Conservation (phyloP, 805 yeast genomes). For the Isabelozyma gotoi region DNA sequence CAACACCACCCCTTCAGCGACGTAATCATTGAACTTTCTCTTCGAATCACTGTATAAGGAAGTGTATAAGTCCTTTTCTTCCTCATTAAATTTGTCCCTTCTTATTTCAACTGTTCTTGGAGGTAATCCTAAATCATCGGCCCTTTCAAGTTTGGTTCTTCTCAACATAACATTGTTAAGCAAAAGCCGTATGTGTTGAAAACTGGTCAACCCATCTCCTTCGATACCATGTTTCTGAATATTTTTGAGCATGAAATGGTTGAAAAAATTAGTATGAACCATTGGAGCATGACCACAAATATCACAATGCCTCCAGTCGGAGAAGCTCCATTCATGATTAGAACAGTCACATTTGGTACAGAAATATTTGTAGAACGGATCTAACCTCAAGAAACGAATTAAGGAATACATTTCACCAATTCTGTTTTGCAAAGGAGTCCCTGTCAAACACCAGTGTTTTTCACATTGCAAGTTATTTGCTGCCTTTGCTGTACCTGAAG, state of each 20-base stretch:
- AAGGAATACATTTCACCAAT: slow-evolving; percentile 96
- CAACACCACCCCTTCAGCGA: slow-evolving; percentile 93
- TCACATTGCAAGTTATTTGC: slow-evolving; percentile 71
- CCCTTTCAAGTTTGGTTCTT: slow-evolving; percentile 92
- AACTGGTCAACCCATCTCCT: slow-evolving; percentile 79
- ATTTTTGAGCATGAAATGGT: slow-evolving; percentile 92
- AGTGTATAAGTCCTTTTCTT: slow-evolving; percentile 89
- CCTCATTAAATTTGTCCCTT: slow-evolving; percentile 85
- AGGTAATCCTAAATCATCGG: slow-evolving; percentile 96
- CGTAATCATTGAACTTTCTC: slow-evolving; percentile 87
- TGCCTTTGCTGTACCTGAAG: slow-evolving; percentile 90
- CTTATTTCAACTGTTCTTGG: slow-evolving; percentile 92
- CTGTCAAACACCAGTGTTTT: slow-evolving; percentile 89
- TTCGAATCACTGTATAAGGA: slow-evolving; percentile 84
- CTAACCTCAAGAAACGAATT: slow-evolving; percentile 76
- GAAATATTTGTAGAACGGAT: slow-evolving; percentile 85
- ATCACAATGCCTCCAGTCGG: slow-evolving; percentile 82
- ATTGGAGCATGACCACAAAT: slow-evolving; percentile 88
- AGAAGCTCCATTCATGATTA: slow-evolving; percentile 80
- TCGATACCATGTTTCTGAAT: slow-evolving; percentile 82
- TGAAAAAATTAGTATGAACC: slow-evolving; percentile 94
- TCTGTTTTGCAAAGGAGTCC: slow-evolving; percentile 95
- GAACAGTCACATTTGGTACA: slow-evolving; percentile 92
- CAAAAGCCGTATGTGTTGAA: slow-evolving; percentile 71
- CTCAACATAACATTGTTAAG: slow-evolving; percentile 84